phyloP scores from a whole-genome alignment of 179 eudicot genomes.

The Camellia oleifera region DNA sequence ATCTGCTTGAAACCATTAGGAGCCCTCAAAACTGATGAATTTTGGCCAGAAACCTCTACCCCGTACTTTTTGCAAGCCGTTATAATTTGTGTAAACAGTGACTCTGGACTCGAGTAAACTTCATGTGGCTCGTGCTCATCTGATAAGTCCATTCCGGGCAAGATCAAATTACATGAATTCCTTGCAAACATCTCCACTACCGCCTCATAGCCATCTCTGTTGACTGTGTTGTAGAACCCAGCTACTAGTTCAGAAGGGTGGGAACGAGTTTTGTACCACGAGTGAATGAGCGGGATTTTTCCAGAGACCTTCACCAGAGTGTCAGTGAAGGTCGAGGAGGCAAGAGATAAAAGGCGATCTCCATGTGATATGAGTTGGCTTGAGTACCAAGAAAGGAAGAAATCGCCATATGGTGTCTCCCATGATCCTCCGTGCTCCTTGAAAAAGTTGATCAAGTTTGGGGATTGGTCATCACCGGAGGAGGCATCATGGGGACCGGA shows the following conservation, averaged over 20 bases:
- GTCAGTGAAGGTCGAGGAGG: conserved; percentile 46
- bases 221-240: conserved; percentile 71
- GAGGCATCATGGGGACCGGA: conserved; percentile 81
- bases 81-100: conserved; percentile 42
- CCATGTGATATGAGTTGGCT: conserved; percentile 61
- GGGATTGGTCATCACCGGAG: conserved; percentile 47
- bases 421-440: conserved; percentile 72
- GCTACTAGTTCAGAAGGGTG: conserved; percentile 79
- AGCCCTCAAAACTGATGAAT: conserved; percentile 34
- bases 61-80: conserved; percentile 45
- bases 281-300: conserved; percentile 59
- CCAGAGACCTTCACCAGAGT: conserved; percentile 43
- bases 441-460: conserved; percentile 43
- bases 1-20: conserved; percentile 45
- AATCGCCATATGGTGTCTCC: conserved; percentile 73
- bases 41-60: conserved; percentile 59
- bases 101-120: conserved; percentile 48
- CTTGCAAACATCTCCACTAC: conserved; percentile 50
- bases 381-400: conserved; percentile 93
- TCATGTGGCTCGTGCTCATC: conserved; percentile 40
- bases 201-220: conserved; percentile 61
- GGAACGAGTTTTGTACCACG: conserved; percentile 49
- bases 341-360: conserved; percentile 60
- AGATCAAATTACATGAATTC: conserved; percentile 45
- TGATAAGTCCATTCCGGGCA: conserved; percentile 72